Base-by-base conservation (phyloP, 352 stramenopile genomes). In the Phytophthora meadii region DNA sequence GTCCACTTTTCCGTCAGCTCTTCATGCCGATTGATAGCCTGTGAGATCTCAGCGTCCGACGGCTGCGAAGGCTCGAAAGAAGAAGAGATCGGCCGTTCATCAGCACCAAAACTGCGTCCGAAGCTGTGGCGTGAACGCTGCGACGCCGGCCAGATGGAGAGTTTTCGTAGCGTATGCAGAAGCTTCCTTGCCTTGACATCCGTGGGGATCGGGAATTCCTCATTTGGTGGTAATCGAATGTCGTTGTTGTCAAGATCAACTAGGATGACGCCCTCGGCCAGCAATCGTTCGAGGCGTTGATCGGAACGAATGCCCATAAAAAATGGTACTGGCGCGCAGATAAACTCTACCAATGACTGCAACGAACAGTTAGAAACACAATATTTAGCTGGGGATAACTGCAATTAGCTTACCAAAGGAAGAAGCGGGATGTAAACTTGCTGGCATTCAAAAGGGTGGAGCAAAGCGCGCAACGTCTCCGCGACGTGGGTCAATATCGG, bases 401-500 rank as follows among this genome's bases (percentile, higher is more conserved):
- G 30, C 3, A 5, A 15, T 11, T n/a, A 17, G 12, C 68, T 30
- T 80, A 90, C 84, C 57, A 88, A 46, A 14, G 84, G 79, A 19
- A 93, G 72, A 24, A 92, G 68, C 0, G 84, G 84, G 15, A 93
- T 90, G 56, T 93, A 93, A 9, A 93, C 84, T 36, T 88, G 76
- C 66, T 90, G 84, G 14, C 66, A 89, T 22, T 88, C 81, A 25
- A 93, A 90, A 4, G 84, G 84, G 46, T 86, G 65, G 0, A 90
- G 61, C 41, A 93, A 52, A 15, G 79, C 81, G 22, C 81, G 69
- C 12, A 93, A 70, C 0, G 84, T 93, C 59, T 93, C 82, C 0
- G 77, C 72, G 9, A 85, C 72, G 11, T 84, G 84, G 0, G 82
- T 89, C 42, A 93, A 71, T 10, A 93, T 82, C 15, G 78, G 74